Evolutionary conservation across 1,139 yeast species (phyloP).

Genomic region (Yamadazyma sp.): DNA sequence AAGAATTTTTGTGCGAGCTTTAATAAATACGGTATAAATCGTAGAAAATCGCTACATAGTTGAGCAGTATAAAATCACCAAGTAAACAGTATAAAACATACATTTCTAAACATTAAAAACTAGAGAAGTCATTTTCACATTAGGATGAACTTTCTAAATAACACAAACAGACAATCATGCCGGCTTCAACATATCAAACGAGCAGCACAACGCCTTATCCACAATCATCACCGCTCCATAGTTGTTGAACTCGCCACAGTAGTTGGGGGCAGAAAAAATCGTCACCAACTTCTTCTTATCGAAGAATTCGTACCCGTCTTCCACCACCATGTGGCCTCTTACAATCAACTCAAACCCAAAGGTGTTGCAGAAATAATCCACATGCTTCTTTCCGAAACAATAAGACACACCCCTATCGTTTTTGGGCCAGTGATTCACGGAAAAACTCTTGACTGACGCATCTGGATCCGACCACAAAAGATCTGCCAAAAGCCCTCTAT

Average conservation of each 20-base stretch:
- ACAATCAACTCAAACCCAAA: constrained; percentile 80
- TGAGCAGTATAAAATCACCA: no score
- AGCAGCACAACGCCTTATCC: constrained; percentile 70
- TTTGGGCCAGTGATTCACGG: constrained; percentile 63
- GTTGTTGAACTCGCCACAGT: constrained; percentile 88
- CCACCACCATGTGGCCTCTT: constrained; percentile 92
- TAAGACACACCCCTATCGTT: constrained; percentile 88
- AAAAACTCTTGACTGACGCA: constrained; percentile 45
- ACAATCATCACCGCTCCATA: constrained; percentile 93
- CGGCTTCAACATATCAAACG: constrained; percentile 82
- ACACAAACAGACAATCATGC: constrained; percentile 16
- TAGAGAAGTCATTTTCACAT: constrained; percentile 2
- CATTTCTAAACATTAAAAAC: constrained; percentile 2
- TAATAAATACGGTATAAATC: neutral
- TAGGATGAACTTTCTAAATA: neutral
- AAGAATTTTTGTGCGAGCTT: neutral
- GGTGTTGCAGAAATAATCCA: constrained; percentile 64
- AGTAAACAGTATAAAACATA: no score
- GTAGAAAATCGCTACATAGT: neutral
- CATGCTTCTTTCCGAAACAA: constrained; percentile 74
- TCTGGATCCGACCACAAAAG: constrained; percentile 90
- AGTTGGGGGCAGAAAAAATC: constrained; percentile 84
- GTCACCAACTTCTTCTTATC: constrained; percentile 77
- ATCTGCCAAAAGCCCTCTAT: constrained; percentile 77
- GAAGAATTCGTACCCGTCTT: constrained; percentile 88